Evolutionary conservation across 1,284 basidiomycete genomes (phyloP).

Genomic region (Flammula alnicola): DNA sequence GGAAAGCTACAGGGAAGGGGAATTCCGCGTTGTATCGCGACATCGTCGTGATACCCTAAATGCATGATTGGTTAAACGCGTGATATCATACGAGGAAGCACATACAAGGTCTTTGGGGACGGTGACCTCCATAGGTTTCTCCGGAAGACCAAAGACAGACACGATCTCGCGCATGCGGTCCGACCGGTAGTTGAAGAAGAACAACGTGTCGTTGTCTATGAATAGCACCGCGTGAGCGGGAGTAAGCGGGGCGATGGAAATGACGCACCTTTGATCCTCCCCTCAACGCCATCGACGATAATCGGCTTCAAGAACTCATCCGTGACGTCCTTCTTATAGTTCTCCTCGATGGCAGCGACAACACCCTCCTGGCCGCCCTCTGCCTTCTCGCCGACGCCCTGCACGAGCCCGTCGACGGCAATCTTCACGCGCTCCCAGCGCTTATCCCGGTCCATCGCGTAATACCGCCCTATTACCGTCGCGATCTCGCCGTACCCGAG

Average conservation of each 20-base stretch:
- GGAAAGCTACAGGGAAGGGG: slow-evolving; percentile 87
- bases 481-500: slow-evolving; percentile 77
- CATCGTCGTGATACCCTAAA: slow-evolving; percentile 87
- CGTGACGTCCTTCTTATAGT: slow-evolving; percentile 82
- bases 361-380: slow-evolving; percentile 42
- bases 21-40: slow-evolving; percentile 90
- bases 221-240: not conserved
- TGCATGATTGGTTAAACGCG: not conserved
- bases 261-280: slow-evolving; percentile 75
- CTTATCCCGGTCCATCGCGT: slow-evolving; percentile 96
- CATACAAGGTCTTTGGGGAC: slow-evolving; percentile 83
- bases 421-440: slow-evolving; percentile 92
- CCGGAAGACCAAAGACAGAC: slow-evolving; percentile 77
- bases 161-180: slow-evolving; percentile 91
- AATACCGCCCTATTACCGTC: slow-evolving; percentile 87
- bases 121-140: slow-evolving; percentile 82
- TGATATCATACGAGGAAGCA: not conserved
- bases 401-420: slow-evolving; percentile 82
- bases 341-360: slow-evolving; percentile 68
- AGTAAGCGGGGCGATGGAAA: not conserved
- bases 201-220: slow-evolving; percentile 75
- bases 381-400: slow-evolving; percentile 71
- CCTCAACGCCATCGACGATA: slow-evolving; percentile 79
- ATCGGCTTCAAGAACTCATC: slow-evolving; percentile 95
- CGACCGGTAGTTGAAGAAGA: slow-evolving; percentile 95